Evolutionary conservation across 148 eudicot genomes (phyloP).

Genomic region (Linanthus parryae): DNA sequence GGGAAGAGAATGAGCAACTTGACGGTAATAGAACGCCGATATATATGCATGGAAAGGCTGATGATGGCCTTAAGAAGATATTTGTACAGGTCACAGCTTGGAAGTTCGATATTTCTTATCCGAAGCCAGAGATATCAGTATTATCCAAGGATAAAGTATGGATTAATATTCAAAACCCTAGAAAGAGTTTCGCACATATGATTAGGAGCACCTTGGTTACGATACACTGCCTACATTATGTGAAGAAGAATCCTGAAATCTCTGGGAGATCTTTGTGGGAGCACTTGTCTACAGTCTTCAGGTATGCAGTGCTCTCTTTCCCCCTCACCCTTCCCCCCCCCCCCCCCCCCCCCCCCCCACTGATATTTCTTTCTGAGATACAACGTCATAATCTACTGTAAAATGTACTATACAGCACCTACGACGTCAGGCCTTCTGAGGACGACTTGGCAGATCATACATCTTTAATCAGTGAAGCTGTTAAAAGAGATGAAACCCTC

Average conservation of each 20-base stretch:
- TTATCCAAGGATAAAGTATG: constrained; percentile 53
- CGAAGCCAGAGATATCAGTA: constrained; percentile 59
- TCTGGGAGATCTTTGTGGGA: constrained; percentile 49
- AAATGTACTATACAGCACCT: constrained; percentile 34
- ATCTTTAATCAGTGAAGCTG: constrained; percentile 48
- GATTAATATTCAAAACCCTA: constrained; percentile 72
- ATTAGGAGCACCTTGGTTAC: constrained; percentile 62
- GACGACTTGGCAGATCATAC: constrained; percentile 56
- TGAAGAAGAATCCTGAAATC: constrained; percentile 39
- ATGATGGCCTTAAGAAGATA: constrained; percentile 55
- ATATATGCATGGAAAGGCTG: constrained; percentile 49
- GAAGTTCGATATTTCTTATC: constrained; percentile 55
- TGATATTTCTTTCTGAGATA: too few species aligned
- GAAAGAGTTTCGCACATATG: constrained; percentile 41
- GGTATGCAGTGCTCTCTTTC: constrained; percentile 28
- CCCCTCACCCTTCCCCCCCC: background rate
- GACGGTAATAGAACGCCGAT: constrained; percentile 23
- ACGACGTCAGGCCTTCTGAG: constrained; percentile 50
- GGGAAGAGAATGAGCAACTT: constrained; percentile 29
- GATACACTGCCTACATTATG: constrained; percentile 42
- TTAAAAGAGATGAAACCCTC: constrained; percentile 48
- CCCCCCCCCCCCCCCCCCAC: too few species aligned
- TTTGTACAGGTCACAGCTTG: constrained; percentile 65
- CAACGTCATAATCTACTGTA: background rate
- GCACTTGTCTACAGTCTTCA: constrained; percentile 49